Evolutionary conservation across 495 filamentous ascomycete genomes (phyloP).

Genomic region (Penicillium samsonianum): DNA sequence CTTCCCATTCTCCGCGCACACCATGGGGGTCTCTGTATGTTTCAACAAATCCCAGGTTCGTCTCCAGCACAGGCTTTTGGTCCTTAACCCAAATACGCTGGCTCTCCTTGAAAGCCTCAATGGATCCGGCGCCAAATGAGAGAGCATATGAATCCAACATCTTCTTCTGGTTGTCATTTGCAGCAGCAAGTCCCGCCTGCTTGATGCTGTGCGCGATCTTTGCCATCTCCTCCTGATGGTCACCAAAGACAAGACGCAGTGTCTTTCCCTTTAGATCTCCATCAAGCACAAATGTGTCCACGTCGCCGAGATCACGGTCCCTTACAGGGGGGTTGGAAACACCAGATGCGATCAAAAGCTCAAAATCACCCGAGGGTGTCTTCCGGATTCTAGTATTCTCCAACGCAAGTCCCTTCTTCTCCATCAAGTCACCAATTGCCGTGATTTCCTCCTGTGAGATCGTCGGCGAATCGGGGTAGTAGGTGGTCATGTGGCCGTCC

Average conservation of each 20-base stretch:
- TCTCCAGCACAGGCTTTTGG: conserved; percentile 84
- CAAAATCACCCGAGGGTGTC: conserved; percentile 66
- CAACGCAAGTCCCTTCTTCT: conserved; percentile 68
- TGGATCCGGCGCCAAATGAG: conserved; percentile 81
- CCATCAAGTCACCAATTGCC: conserved; percentile 69
- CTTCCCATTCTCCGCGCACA: conserved; percentile 95
- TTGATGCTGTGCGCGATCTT: conserved; percentile 70
- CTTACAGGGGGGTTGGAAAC: conserved; percentile 53
- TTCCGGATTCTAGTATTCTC: conserved; percentile 91
- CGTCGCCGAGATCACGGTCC: conserved; percentile 70
- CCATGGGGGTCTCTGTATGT: conserved; percentile 94
- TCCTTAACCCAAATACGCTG: conserved; percentile 93
- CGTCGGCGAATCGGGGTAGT: conserved; percentile 84
- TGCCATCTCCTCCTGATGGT: conserved; percentile 78
- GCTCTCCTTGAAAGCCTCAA: conserved; percentile 85
- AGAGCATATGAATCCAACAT: conserved; percentile 85
- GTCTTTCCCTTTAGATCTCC: conserved; percentile 66
- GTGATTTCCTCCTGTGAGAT: conserved; percentile 87
- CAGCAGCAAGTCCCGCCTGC: conserved; percentile 72
- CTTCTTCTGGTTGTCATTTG: conserved; percentile 78
- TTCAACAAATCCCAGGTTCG: conserved; percentile 93
- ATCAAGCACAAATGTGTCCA: conserved; percentile 64
- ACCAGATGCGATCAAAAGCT: conserved; percentile 83
- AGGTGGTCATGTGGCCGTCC: conserved; percentile 81
- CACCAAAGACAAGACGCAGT: conserved; percentile 78